A percentile compares a stretch with the other conserved stretches of the same genome.
Conservation (phyloP, 2,329 filamentous ascomycete species). For the Orbilia quercus region DNA sequence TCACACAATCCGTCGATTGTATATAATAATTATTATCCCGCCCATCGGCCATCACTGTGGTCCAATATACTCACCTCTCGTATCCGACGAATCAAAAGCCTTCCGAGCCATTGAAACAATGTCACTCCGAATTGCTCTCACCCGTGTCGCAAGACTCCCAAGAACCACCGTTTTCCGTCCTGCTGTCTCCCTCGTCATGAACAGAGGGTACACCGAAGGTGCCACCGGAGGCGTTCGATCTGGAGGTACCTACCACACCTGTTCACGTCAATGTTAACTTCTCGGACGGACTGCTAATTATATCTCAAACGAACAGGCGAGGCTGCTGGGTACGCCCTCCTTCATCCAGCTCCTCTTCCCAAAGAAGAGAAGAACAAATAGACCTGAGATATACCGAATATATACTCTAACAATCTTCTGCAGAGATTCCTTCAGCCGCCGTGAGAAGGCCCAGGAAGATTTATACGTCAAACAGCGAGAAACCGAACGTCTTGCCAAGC, state of each 20-base stretch:
- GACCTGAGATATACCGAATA: too few species aligned
- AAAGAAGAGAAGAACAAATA: too few species aligned
- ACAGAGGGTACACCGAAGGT: constrained; percentile 49
- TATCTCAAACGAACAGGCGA: constrained; percentile 17
- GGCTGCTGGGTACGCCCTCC: constrained; percentile 39
- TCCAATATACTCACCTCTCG: too few species aligned
- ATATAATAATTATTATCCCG: background rate
- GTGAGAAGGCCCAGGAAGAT: constrained; percentile 88
- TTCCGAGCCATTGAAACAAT: constrained; percentile 35
- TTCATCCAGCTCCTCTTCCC: background rate
- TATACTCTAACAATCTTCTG: background rate
- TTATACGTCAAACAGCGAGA: constrained; percentile 87
- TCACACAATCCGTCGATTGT: background rate
- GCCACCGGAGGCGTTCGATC: constrained; percentile 41
- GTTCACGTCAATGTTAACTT: background rate
- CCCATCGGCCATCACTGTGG: background rate
- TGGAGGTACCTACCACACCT: constrained; percentile 34
- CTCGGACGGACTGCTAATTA: constrained; percentile 9
- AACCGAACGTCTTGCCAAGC: constrained; percentile 84
- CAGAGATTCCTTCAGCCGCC: constrained; percentile 91
- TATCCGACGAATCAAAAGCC: constrained; percentile 57
- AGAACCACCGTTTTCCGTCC: constrained; percentile 39
- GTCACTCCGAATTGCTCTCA: constrained; percentile 52
- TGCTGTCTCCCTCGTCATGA: constrained; percentile 44
- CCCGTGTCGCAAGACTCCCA: constrained; percentile 45